phyloP scores from a whole-genome alignment of 805 yeast species.

The Saccharomycopsis malanga region DNA sequence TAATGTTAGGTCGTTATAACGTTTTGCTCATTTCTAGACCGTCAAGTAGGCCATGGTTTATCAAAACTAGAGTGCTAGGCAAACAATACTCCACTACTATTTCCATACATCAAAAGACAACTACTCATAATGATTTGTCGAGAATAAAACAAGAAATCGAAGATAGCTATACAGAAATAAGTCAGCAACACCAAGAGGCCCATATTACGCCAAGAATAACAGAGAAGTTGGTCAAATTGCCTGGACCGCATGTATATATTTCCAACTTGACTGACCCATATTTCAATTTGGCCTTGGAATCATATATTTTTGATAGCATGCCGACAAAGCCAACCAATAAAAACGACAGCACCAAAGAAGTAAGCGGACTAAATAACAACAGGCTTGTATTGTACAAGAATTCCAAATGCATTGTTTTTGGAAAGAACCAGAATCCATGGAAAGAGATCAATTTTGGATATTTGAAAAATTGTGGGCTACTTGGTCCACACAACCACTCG shows the following conservation, averaged over 20 bases:
- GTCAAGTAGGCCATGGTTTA: no score
- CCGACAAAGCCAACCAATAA: slow-evolving; percentile 31
- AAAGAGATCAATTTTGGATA: slow-evolving; percentile 62
- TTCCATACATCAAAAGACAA: no score
- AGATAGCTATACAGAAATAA: no score
- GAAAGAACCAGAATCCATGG: slow-evolving; percentile 96
- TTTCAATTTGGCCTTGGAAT: slow-evolving; percentile 75
- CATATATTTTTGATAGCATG: slow-evolving; percentile 60
- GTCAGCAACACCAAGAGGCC: background rate
- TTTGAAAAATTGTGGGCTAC: slow-evolving; percentile 6
- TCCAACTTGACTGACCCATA: slow-evolving; percentile 61
- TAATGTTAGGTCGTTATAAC: no score
- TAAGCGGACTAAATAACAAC: slow-evolving; percentile 26
- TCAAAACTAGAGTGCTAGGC: no score
- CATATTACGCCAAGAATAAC: background rate
- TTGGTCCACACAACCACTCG: background rate
- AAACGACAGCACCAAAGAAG: background rate
- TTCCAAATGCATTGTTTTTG: slow-evolving; percentile 82
- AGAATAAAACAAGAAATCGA: no score
- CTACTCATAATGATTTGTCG: no score
- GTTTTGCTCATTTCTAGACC: no score
- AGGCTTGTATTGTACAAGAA: slow-evolving; percentile 71
- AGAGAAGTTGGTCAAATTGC: background rate
- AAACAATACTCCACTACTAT: no score
- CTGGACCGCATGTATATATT: slow-evolving; percentile 34